Percentiles rank a stretch among this genome's conserved stretches.
Evolutionary conservation across 306 rosid genomes (phyloP).

Genomic region (Acacia melanoxylon): DNA sequence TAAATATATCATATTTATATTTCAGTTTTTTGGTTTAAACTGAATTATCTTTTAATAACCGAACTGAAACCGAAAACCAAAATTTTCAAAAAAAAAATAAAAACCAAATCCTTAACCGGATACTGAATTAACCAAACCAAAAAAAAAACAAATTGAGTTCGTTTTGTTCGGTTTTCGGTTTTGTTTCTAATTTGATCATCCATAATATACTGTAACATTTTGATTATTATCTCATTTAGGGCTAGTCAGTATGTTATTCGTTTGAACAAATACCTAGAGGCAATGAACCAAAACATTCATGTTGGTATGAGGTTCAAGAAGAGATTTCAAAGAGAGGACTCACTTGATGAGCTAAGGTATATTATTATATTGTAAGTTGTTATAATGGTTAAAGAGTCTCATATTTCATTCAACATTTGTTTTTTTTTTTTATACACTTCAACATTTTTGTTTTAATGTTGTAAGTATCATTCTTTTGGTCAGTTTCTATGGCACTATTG

Average conservation of each 20-base stretch:
- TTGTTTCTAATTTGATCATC: too few species aligned
- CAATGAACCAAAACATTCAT: constrained; percentile 45
- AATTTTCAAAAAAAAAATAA: too few species aligned
- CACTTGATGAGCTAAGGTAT: constrained; percentile 70
- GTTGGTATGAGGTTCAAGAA: constrained; percentile 84
- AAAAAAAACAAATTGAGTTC: too few species aligned
- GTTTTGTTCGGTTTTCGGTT: too few species aligned
- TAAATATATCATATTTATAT: too few species aligned
- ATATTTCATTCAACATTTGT: constrained; percentile 4
- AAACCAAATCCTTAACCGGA: too few species aligned
- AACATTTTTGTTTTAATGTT: constrained; percentile 16
- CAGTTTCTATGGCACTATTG: constrained; percentile 76
- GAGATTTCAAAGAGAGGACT: constrained; percentile 83
- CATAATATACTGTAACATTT: not conserved
- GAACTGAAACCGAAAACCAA: too few species aligned
- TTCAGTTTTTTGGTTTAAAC: too few species aligned
- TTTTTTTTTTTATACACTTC: too few species aligned
- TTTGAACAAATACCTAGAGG: constrained; percentile 64
- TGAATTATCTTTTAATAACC: too few species aligned
- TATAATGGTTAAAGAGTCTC: not conserved
- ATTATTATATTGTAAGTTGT: not conserved
- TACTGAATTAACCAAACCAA: too few species aligned
- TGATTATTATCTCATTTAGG: not conserved
- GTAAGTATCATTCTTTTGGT: not conserved
- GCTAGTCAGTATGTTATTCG: not conserved